Conservation (phyloP, 75 land plant genomes). For the Picea glauca region DNA sequence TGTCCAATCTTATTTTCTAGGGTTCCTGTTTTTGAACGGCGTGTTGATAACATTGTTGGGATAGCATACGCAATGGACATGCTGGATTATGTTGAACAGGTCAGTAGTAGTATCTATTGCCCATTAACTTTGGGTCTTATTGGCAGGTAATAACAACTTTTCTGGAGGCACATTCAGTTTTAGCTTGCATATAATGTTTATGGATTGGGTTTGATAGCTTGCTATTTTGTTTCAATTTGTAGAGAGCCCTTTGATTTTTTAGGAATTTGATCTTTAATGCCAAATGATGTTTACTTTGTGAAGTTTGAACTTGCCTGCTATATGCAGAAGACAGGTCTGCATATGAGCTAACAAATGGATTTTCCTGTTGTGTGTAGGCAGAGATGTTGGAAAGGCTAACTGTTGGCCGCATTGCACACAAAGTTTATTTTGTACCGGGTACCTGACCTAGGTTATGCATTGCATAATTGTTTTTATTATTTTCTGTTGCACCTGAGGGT, state of each 20-base stretch:
- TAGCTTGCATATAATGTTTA: not conserved
- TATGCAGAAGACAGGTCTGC: not conserved
- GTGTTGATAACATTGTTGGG: slow-evolving; percentile 96
- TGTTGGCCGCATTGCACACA: slow-evolving; percentile 88
- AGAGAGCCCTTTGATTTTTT: not conserved
- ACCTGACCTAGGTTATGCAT: slow-evolving; percentile 16
- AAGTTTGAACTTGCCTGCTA: not conserved
- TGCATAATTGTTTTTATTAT: not conserved
- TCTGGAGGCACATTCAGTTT: not conserved
- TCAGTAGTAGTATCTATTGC: slow-evolving; percentile 12
- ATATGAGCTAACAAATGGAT: not conserved
- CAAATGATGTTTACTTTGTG: not conserved
- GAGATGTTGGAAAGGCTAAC: slow-evolving; percentile 70
- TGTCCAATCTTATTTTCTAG: slow-evolving; percentile 29
- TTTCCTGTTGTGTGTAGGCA: slow-evolving; percentile 49
- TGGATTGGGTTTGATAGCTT: not conserved
- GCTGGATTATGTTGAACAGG: slow-evolving; percentile 92
- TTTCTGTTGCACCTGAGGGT: not conserved
- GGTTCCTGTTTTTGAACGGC: slow-evolving; percentile 97
- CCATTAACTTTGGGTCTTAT: not conserved
- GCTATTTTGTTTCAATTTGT: not conserved
- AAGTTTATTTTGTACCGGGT: slow-evolving; percentile 97
- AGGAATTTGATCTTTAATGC: not conserved
- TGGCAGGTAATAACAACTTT: not conserved
- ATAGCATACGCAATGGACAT: slow-evolving; percentile 99